Percentiles rank a stretch among this genome's conserved stretches.
Evolutionary conservation across 352 stramenopile genomes (phyloP).

Genomic region (Blastocystis sp.): DNA sequence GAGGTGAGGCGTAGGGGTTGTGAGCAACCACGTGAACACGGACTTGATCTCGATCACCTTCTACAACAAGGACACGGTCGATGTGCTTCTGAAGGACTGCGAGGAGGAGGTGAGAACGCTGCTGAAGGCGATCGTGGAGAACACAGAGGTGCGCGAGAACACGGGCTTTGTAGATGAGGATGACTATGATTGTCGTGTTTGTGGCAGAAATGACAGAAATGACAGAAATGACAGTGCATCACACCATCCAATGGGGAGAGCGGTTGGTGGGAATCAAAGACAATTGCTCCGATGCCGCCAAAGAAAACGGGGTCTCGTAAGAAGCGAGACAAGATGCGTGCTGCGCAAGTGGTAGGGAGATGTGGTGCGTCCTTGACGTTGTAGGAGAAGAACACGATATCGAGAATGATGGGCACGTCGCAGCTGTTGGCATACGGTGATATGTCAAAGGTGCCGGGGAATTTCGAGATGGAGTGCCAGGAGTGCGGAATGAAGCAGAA

Average conservation of each 20-base stretch:
- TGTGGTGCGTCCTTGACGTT: background rate
- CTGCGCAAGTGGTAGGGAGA: conserved; percentile 36
- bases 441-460: conserved; percentile 72
- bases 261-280: too few species aligned
- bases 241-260: too few species aligned
- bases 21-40: background rate
- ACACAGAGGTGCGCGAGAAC: background rate
- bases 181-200: background rate
- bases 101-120: background rate
- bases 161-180: background rate
- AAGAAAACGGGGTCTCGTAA: conserved; percentile 64
- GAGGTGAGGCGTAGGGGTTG: background rate
- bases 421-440: conserved; percentile 57
- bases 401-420: conserved; percentile 55
- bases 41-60: background rate
- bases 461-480: conserved; percentile 70
- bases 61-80: background rate
- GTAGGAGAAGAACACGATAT: conserved; percentile 54
- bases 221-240: too few species aligned
- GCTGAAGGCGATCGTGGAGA: background rate
- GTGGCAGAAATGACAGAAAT: background rate
- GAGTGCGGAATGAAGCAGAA: conserved; percentile 73
- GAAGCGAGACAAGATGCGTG: conserved; percentile 64
- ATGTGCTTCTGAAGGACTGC: background rate
- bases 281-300: conserved; percentile 21